Evolutionary conservation across 371 early-diverging fungal species (phyloP), one percentile per base, ranked within the genome.

Genomic region (Coemansia sp.): DNA sequence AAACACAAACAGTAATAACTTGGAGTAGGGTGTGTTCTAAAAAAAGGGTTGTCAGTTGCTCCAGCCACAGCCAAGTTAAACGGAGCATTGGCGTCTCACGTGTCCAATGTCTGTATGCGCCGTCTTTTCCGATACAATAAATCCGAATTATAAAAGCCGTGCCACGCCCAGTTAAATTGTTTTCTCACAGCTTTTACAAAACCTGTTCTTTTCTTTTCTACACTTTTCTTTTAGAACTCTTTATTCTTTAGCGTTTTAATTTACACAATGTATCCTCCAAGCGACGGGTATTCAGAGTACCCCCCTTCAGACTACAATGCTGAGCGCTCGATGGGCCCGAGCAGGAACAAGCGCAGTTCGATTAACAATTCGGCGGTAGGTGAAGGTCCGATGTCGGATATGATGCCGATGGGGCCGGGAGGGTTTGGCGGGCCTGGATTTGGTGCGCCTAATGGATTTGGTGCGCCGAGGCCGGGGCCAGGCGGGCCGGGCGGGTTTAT

Each of bases 351-450:
- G 18, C 57, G 65, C 12, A 55, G 53, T 33, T 71, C 71, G 5
- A 5, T 39, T 3, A 69, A 74, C 59, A 74, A 74, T 54, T 65
- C 70, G 11, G n/a, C 66, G 2, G 75, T 74, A 3, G 75, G 75
- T 11, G 28, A 20, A 3, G 75, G 75, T 9, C 40, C 37, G 1
- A 16, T 61, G 50, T 26, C 51, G 11, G 54, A 44, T 54, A 11
- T 16, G 11, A 74, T 74, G 75, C 75, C 75, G 5, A 58, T 37
- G 21, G 57, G 50, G 7, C 63, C 68, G 18, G 58, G 50, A 14
- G 63, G 54, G 1, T 63, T 63, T 25, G 42, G 18, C 20, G 59
- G 2, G 26, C 14, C 14, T 16, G 72, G 68, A 20, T 37, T 25
- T 18, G 23, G 39, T 20, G 62, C 51, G 9, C 51, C 51, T 18